Evolutionary conservation across 352 stramenopile species (phyloP), one percentile per base, ranked within the genome.

Genomic region (Pythium sp.): DNA sequence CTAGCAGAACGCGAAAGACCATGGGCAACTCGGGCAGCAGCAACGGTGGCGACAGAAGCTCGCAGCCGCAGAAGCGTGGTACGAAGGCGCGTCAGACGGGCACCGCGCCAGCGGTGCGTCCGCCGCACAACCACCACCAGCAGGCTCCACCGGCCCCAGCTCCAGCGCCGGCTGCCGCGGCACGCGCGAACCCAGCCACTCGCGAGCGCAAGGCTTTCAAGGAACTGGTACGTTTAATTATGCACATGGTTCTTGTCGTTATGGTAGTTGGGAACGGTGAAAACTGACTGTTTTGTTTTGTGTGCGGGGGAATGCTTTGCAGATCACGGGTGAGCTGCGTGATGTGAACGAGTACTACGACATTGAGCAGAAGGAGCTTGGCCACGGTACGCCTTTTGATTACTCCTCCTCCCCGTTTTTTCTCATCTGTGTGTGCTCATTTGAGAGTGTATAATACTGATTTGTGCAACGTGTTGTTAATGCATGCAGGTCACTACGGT

Each of bases 401-500:
- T 62, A n/a, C 30, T 49, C 20, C 30, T 49, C 15, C n/a, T 14
- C 32, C 22, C 5, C 18, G 30, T 11, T 14, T 46, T 32, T 22
- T 38, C 15, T 26, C 8, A 8, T 43, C 4, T 22, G 30, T 34
- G 34, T 43, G 26, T 59, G 54, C 14, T 41, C 14, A 61, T n/a
- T 59, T 61, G 6, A 46, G 28, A 46, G 32, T 24, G 18, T 22
- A 12, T 5, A 51, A 51, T 51, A 61, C 20, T 28, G 18, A 11
- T 24, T 46, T 6, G 55, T 9, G 30, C 26, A n/a, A 28, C 20
- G 46, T 61, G 30, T 14, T 26, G 49, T 43, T 41, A 51, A 43
- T 62, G 43, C 3, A 8, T 64, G 53, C 46, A 84, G 93, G 96
- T 22, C 96, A 99, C 81, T 99, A 99, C 72, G 97, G 98, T 15